Evolutionary conservation across 1,284 basidiomycete species (phyloP), one percentile per base, ranked within the genome.

Genomic region (Cutaneotrichosporon daszewskae): DNA sequence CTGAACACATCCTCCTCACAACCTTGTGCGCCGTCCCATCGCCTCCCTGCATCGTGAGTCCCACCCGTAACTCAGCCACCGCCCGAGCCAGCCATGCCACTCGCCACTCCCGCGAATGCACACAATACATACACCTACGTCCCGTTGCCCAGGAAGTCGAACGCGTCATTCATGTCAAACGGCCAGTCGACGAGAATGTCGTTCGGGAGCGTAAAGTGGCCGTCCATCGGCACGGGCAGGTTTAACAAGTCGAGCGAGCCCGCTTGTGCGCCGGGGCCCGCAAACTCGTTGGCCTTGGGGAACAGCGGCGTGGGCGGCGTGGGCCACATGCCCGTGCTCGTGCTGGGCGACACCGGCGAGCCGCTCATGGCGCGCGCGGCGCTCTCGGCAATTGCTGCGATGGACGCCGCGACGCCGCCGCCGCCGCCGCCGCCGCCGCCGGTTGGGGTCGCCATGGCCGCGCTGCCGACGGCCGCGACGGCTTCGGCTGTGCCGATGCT

Each of bases 101-200:
- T n/a, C n/a, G n/a, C n/a, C n/a, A n/a, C n/a, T n/a, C n/a, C n/a
- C n/a, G n/a, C n/a, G n/a, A n/a, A n/a, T n/a, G n/a, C n/a, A n/a
- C n/a, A n/a, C n/a, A n/a, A n/a, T n/a, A n/a, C n/a, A n/a, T n/a
- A n/a, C n/a, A n/a, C n/a, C n/a, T n/a, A n/a, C n/a, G n/a, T n/a
- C n/a, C n/a, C n/a, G n/a, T 24, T n/a, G 20, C 54, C 56, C 22
- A 66, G 43, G 32, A 62, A 60, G 45, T 64, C 61, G 40, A 66
- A 66, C 20, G 58, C 58, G 20, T 59, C 53, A 18, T 53, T 52
- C 32, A 62, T 55, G 37, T 60, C 59, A 36, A 64, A 59, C 10
- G 64, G 62, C 58, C 60, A 61, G 38, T 62, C 58, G 22, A 45
- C 16, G 28, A 61, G 49, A 10, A 65, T 49, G 40, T 59, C 55